phyloP scores from a whole-genome alignment of 176 grass and related monocot genomes.

The Pharus latifolius region DNA sequence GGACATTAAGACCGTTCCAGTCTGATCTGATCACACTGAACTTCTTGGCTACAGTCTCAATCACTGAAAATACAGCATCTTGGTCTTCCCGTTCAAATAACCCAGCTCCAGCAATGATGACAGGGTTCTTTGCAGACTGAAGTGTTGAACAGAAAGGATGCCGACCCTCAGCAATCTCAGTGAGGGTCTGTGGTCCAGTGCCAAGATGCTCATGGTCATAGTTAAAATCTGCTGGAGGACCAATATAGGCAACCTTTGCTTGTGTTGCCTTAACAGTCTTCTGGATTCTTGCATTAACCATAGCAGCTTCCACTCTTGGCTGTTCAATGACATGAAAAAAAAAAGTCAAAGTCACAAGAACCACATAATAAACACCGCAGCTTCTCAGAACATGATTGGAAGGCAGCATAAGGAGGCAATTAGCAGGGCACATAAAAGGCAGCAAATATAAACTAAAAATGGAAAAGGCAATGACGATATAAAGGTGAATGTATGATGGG shows the following conservation, averaged over 20 bases:
- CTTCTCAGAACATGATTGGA: not conserved
- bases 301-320: slow-evolving; percentile 93
- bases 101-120: slow-evolving; percentile 79
- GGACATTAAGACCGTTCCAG: slow-evolving; percentile 87
- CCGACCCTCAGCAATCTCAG: slow-evolving; percentile 60
- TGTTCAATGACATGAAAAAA: slow-evolving; percentile 23
- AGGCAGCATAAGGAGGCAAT: not conserved
- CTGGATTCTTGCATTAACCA: slow-evolving; percentile 89
- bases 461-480: too few relatives aligned
- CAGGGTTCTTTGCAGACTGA: slow-evolving; percentile 77
- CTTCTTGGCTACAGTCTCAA: slow-evolving; percentile 68
- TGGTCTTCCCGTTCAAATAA: slow-evolving; percentile 79
- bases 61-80: slow-evolving; percentile 55
- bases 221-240: slow-evolving; percentile 79
- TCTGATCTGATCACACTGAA: slow-evolving; percentile 63
- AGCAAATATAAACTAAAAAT: not conserved
- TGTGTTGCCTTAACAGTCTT: slow-evolving; percentile 79
- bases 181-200: slow-evolving; percentile 66
- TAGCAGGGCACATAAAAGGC: not conserved
- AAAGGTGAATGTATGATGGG: too few relatives aligned
- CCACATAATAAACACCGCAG: not conserved
- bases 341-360: not conserved
- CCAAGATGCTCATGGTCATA: slow-evolving; percentile 87
- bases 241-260: slow-evolving; percentile 93
- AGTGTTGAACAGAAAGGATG: slow-evolving; percentile 83